A percentile compares a stretch with the other conserved stretches of the same genome.
These are phyloP conservation scores for Chaetoceros muelleri DNA, from an alignment of 108 stramenopile species.

Conservation along the genomic window DNA sequence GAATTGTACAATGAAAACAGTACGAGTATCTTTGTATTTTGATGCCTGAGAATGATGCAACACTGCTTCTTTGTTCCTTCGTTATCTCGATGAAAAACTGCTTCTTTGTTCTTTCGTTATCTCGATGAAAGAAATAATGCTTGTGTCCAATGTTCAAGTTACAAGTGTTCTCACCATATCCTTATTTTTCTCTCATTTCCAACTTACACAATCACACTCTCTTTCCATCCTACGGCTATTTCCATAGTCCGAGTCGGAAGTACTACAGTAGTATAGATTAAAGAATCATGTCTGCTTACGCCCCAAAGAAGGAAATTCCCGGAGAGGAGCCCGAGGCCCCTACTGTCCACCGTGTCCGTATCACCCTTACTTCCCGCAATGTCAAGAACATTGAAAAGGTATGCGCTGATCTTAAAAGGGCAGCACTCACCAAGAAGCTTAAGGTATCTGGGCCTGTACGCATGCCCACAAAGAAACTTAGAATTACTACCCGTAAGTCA, in stretches of 20 bases:
- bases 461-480: constrained; percentile 96
- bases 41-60: not conserved
- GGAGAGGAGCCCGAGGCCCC: constrained; percentile 39
- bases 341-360: constrained; percentile 93
- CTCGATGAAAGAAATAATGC: not conserved
- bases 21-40: too few relatives aligned
- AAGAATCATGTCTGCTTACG: constrained; percentile 57
- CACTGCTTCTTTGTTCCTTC: not conserved
- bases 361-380: constrained; percentile 97
- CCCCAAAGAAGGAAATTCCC: constrained; percentile 64
- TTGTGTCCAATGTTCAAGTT: not conserved
- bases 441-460: constrained; percentile 95
- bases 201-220: not conserved
- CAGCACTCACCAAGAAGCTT: constrained; percentile 89
- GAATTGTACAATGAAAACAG: too few relatives aligned
- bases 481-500: constrained; percentile 98
- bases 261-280: constrained; percentile 5
- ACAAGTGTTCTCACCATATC: not conserved
- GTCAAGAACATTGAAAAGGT: constrained; percentile 98
- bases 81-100: not conserved
- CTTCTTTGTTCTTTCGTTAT: not conserved
- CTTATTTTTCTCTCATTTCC: not conserved
- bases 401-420: constrained; percentile 95
- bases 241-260: constrained; percentile 6
- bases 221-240: too few relatives aligned